Percentiles rank a stretch among this genome's conserved stretches.
phyloP scores from a whole-genome alignment of 768 basidiomycete species.

The Russula ochroleuca region DNA sequence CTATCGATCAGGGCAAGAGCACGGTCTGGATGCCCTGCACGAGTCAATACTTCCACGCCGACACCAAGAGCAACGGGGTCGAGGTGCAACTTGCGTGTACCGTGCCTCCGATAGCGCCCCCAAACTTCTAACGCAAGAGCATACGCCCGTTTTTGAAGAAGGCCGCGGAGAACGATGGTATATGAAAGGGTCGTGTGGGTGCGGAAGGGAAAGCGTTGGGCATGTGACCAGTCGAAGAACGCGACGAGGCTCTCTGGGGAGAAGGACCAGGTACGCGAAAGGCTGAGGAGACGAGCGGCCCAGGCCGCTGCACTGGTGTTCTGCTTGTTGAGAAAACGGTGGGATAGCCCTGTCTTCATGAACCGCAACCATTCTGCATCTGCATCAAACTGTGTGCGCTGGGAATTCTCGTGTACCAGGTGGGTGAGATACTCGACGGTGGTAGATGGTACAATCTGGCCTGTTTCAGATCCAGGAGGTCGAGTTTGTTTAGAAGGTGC shows the following conservation, averaged over 20 bases:
- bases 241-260: conserved; percentile 36
- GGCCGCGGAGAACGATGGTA: conserved; percentile 51
- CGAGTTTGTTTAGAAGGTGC: neutral
- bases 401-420: conserved; percentile 15
- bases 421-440: conserved; percentile 20
- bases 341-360: neutral
- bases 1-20: conserved; percentile 50
- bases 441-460: neutral
- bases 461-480: neutral
- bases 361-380: conserved; percentile 17
- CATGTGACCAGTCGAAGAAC: conserved; percentile 37
- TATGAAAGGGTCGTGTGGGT: conserved; percentile 45
- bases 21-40: conserved; percentile 40
- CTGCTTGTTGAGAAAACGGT: conserved; percentile 10
- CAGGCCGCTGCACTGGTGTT: conserved; percentile 8
- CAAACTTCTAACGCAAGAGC: conserved; percentile 39
- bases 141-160: conserved; percentile 43
- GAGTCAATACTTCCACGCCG: conserved; percentile 49
- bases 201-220: conserved; percentile 33
- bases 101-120: conserved; percentile 13
- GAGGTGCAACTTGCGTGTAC: conserved; percentile 32
- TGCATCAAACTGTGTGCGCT: conserved; percentile 1
- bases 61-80: conserved; percentile 47
- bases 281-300: conserved; percentile 19
- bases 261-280: conserved; percentile 8